Evolutionary conservation across 495 filamentous ascomycete species (phyloP).

Genomic region (Terfezia boudieri): DNA sequence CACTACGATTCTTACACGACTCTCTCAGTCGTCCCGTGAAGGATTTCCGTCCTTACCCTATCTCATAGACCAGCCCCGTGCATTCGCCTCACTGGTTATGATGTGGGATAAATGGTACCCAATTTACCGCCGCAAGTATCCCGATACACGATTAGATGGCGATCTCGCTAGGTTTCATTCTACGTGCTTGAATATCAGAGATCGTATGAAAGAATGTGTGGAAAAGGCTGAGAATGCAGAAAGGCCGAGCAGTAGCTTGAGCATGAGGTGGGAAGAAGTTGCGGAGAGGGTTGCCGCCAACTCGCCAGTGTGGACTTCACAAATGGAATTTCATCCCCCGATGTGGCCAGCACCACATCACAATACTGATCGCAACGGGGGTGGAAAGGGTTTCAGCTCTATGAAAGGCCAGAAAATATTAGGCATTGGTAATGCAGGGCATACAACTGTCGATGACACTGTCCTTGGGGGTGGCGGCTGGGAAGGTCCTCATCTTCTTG

Average conservation of each 20-base stretch:
- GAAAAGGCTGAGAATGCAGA: conserved; percentile 46
- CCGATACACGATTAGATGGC: conserved; percentile 25
- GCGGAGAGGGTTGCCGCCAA: conserved; percentile 40
- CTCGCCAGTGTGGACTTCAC: neutral
- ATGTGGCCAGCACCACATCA: conserved; percentile 6
- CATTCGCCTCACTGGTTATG: conserved; percentile 68
- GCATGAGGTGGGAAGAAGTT: conserved; percentile 48
- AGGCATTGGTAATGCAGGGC: conserved; percentile 1
- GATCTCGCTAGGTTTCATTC: conserved; percentile 51
- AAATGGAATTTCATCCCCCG: neutral
- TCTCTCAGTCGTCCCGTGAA: conserved; percentile 65
- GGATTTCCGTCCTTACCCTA: conserved; percentile 90
- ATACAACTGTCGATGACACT: conserved; percentile 2
- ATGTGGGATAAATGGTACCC: conserved; percentile 55
- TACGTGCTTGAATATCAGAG: conserved; percentile 45
- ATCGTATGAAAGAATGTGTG: conserved; percentile 47
- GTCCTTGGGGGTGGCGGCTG: conserved; percentile 3
- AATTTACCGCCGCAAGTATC: conserved; percentile 22
- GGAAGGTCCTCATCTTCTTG: conserved; percentile 3
- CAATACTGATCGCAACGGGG: conserved; percentile 8
- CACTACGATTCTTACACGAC: conserved; percentile 64
- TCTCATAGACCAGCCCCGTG: conserved; percentile 73
- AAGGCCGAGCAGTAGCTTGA: conserved; percentile 34
- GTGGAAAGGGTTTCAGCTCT: conserved; percentile 10
- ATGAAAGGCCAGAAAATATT: conserved; percentile 3